Conservation (phyloP, 2,329 filamentous ascomycete species). For the Ascochyta lentis region DNA sequence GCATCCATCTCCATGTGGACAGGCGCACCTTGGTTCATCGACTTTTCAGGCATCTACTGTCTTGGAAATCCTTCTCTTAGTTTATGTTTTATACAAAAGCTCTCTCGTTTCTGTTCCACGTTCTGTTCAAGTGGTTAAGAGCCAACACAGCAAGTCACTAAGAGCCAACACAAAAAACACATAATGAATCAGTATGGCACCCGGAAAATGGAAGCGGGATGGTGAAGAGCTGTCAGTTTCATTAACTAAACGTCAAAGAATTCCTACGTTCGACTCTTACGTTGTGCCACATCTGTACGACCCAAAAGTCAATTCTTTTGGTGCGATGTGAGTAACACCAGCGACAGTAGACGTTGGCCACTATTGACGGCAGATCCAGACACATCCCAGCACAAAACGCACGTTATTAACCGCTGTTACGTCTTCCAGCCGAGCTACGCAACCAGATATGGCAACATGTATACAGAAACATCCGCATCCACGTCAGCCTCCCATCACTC, state of each 20-base stretch:
- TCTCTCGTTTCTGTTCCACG: neutral
- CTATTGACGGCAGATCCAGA: neutral
- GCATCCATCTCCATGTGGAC: neutral
- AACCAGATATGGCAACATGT: neutral
- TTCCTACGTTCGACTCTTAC: neutral
- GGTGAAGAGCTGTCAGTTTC: constrained; percentile 30
- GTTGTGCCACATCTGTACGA: neutral
- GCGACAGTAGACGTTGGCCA: neutral
- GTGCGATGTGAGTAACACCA: neutral
- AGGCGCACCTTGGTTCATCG: neutral
- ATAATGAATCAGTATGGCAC: constrained; percentile 39
- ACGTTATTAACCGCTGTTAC: neutral
- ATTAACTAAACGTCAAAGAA: neutral
- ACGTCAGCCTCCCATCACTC: neutral
- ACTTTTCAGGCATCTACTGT: neutral
- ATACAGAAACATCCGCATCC: neutral
- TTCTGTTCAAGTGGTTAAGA: neutral
- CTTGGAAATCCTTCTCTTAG: neutral
- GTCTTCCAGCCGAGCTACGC: constrained; percentile 8
- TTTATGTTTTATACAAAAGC: neutral
- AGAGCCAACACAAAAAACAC: neutral
- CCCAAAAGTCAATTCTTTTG: neutral
- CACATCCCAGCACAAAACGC: neutral
- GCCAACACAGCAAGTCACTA: too few relatives aligned
- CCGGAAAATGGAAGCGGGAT: constrained; percentile 67